These are phyloP conservation scores for Dryadomyces sulphureus DNA, from an alignment of 2,329 filamentous ascomycete genomes.

Conservation along the genomic window DNA sequence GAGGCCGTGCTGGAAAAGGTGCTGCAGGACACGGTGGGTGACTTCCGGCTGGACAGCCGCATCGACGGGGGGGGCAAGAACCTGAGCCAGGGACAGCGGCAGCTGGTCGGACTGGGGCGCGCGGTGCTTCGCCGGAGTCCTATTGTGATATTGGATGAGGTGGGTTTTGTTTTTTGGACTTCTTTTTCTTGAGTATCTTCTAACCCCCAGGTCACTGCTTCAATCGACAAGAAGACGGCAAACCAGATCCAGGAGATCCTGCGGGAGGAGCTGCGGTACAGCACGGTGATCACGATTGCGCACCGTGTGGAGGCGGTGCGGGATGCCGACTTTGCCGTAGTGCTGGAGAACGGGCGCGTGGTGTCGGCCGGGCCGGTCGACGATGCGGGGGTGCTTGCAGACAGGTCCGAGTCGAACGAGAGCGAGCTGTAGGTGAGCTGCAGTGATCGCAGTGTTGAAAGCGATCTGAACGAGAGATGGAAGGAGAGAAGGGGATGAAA, in stretches of 20 bases:
- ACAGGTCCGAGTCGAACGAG: not conserved
- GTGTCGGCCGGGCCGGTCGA: constrained; percentile 15
- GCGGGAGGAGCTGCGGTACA: constrained; percentile 35
- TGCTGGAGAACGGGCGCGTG: constrained; percentile 36
- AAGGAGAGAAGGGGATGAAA: too few species aligned
- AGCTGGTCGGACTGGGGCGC: constrained; percentile 44
- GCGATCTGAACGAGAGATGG: too few species aligned
- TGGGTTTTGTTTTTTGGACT: not conserved
- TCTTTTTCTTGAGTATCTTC: not conserved
- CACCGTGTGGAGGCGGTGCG: constrained; percentile 48
- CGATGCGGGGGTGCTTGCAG: not conserved
- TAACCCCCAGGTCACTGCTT: constrained; percentile 35
- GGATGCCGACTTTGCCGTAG: constrained; percentile 39
- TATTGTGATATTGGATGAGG: constrained; percentile 46
- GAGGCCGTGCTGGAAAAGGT: constrained; percentile 41
- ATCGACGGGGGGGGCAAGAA: constrained; percentile 47
- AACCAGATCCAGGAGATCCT: constrained; percentile 42
- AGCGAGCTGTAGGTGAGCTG: not conserved
- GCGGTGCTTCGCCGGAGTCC: constrained; percentile 46
- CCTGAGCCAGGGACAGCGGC: constrained; percentile 46
- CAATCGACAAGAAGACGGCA: constrained; percentile 45
- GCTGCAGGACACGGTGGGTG: constrained; percentile 24
- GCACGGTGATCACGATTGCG: constrained; percentile 53
- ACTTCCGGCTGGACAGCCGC: constrained; percentile 28
- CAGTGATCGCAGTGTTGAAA: too few species aligned